A percentile compares a stretch with the other conserved stretches of the same genome.
Conservation (phyloP, 306 rosid species). For the Macrotyloma uniflorum region DNA sequence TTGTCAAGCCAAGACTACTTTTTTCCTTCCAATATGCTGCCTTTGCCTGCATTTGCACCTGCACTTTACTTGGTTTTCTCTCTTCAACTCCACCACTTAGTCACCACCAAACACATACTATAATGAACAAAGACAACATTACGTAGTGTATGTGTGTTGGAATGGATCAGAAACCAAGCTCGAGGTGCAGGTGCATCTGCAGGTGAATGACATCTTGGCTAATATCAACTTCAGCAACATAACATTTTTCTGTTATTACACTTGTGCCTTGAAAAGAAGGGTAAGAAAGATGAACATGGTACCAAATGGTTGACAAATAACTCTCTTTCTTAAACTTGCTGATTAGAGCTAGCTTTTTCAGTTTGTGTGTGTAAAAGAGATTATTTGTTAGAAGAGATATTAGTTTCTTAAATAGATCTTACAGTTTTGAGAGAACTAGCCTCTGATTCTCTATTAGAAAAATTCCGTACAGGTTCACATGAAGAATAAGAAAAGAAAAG, state of each 20-base stretch:
- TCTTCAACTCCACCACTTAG: background rate
- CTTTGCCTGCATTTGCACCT: constrained; percentile 84
- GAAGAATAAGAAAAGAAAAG: background rate
- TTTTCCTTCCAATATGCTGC: constrained; percentile 43
- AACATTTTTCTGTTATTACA: background rate
- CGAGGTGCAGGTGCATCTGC: constrained; percentile 67
- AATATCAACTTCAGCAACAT: background rate
- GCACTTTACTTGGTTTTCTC: constrained; percentile 47
- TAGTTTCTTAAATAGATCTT: background rate
- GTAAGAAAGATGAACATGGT: background rate
- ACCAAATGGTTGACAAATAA: background rate
- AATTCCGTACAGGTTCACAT: background rate
- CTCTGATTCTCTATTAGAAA: background rate
- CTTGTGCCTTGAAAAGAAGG: background rate
- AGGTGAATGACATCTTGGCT: constrained; percentile 66
- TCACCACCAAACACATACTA: background rate
- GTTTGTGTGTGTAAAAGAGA: too few relatives aligned
- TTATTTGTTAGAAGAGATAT: too few relatives aligned
- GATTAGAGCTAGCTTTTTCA: too few relatives aligned
- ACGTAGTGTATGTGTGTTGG: background rate
- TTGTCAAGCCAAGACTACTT: background rate
- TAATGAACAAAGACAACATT: background rate
- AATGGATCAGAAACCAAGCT: constrained; percentile 1
- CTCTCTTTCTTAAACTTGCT: too few relatives aligned
- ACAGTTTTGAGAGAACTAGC: background rate